Evolutionary conservation across 768 basidiomycete species (phyloP), one percentile per base, ranked within the genome.

Genomic region (Cystobasidium tubakii): DNA sequence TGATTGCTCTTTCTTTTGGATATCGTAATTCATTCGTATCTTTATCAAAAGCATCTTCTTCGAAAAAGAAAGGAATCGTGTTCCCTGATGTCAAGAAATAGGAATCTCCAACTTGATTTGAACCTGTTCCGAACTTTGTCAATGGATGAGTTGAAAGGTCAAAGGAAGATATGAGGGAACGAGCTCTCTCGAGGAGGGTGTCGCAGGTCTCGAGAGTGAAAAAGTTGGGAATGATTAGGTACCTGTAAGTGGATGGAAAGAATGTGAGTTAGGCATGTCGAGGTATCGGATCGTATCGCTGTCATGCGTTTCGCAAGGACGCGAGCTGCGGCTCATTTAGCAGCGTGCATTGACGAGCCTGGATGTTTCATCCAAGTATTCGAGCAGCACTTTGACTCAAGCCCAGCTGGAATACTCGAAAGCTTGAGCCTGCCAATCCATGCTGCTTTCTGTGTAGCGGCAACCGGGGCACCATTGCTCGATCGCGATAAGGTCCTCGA

Each of bases 31-130:
- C 88, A 1, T 91, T 89, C 21, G 80, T 75, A 36, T 86, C 80
- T 29, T 82, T 77, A 74, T 88, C 86, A 6, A 96, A 83, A 0
- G 94, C 92, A 63, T 89, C 91, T 77, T 91, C 88, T 80, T 98
- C 96, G 54, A 99, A 84, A 81, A 99, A 98, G 6, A 54, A 65
- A 29, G 77, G 72, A 62, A 78, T 78, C 77, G 96, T 96, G 81
- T 97, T 92, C 1, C 92, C 91, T 0, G 91, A 93, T 34, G 83
- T 86, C 57, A 99, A 83, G 79, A 99, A 99, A 81, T 98, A 98
- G 36, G 91, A 87, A 79, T 98, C 93, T 27, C 53, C 70, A 29
- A 74, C 74, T 29, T 66, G 60, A 31, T 75, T 23, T 21, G 25
- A 43, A 25, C 54, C 74, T 80, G 92, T 93, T 19, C 89, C 90